Evolutionary conservation across 2,329 filamentous ascomycete genomes (phyloP).

Genomic region (Aspergillus sp.): DNA sequence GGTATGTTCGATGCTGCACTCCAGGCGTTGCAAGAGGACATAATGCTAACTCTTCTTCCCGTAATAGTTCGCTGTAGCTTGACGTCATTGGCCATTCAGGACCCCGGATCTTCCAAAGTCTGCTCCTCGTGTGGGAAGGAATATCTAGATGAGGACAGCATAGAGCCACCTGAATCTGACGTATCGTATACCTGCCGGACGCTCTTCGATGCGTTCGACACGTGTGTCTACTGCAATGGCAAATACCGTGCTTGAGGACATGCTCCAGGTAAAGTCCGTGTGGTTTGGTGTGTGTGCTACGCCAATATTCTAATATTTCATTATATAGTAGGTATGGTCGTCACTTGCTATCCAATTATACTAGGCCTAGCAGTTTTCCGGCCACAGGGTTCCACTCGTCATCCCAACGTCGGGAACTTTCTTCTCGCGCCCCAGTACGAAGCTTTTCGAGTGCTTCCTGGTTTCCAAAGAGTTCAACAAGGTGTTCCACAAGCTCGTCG

Average conservation of each 20-base stretch:
- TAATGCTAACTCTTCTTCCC: constrained; percentile 14
- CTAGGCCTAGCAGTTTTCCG: constrained; percentile 65
- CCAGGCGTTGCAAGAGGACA: no score
- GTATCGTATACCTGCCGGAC: constrained; percentile 24
- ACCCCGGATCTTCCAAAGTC: constrained; percentile 55
- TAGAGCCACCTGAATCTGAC: constrained; percentile 24
- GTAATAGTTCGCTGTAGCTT: constrained; percentile 54
- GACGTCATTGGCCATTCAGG: constrained; percentile 58
- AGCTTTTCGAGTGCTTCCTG: constrained; percentile 60
- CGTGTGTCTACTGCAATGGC: constrained; percentile 38
- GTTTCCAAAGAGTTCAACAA: constrained; percentile 66
- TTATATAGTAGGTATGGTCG: neutral
- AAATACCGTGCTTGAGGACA: constrained; percentile 32
- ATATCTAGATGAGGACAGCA: constrained; percentile 49
- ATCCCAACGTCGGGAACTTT: constrained; percentile 81
- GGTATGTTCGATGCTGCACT: constrained; percentile 33
- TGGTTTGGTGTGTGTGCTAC: neutral
- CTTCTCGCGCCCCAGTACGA: constrained; percentile 69
- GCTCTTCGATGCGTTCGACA: constrained; percentile 38
- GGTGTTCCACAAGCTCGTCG: constrained; percentile 62
- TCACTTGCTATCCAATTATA: constrained; percentile 3
- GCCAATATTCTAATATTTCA: neutral
- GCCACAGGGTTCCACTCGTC: constrained; percentile 89
- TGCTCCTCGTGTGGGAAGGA: constrained; percentile 56
- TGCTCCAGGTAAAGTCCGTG: neutral